phyloP scores from a whole-genome alignment of 2,329 filamentous ascomycete species.

The Penicillium expansum region DNA sequence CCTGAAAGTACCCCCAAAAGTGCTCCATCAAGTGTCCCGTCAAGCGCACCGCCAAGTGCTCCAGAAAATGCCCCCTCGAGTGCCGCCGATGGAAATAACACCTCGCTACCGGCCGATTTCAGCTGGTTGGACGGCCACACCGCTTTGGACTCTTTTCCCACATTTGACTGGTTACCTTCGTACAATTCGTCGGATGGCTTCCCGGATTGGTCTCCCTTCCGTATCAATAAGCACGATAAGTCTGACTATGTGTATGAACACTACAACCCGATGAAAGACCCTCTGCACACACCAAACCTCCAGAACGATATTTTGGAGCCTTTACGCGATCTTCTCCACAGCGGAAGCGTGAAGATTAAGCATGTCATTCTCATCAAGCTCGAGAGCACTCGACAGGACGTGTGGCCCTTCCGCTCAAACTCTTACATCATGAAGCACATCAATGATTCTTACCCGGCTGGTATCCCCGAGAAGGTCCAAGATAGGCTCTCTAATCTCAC shows the following conservation, averaged over 20 bases:
- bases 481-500: constrained; percentile 26
- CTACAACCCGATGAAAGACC: constrained; percentile 14
- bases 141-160: constrained; percentile 12
- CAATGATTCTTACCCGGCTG: constrained; percentile 33
- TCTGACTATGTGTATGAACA: constrained; percentile 5
- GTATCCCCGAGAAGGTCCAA: constrained; percentile 33
- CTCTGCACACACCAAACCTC: constrained; percentile 17
- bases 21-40: background rate
- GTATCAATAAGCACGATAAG: background rate
- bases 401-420: constrained; percentile 45
- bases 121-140: constrained; percentile 17
- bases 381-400: constrained; percentile 47
- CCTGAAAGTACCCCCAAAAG: background rate
- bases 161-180: constrained; percentile 17
- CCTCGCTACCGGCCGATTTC: constrained; percentile 8
- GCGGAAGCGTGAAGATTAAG: constrained; percentile 38
- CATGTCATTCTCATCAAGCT: constrained; percentile 45
- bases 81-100: background rate
- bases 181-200: constrained; percentile 6
- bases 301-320: constrained; percentile 15
- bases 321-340: constrained; percentile 13
- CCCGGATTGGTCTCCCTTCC: constrained; percentile 17
- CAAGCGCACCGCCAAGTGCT: too few relatives aligned
- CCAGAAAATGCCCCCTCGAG: background rate
- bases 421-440: constrained; percentile 33